Evolutionary conservation across 2,329 filamentous ascomycete species (phyloP).

Genomic region (Diaporthe helianthi): DNA sequence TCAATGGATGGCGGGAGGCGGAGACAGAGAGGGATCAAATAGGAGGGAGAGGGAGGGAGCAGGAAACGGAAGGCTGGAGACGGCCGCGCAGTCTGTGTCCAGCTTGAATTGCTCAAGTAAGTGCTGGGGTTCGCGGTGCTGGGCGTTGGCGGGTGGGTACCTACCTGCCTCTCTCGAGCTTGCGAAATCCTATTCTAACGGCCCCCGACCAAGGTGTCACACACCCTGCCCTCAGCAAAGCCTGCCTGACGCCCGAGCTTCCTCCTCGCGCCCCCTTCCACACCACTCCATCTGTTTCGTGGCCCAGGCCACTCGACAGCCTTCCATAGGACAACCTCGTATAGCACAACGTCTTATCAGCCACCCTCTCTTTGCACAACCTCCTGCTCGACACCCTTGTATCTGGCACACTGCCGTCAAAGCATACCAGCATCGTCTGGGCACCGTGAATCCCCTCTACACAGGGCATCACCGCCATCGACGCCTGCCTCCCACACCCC

Average conservation of each 20-base stretch:
- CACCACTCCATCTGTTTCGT: conserved; percentile 3
- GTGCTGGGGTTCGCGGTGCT: conserved; percentile 6
- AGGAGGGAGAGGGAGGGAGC: background rate
- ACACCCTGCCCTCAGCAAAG: conserved; percentile 14
- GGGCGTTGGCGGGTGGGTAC: conserved; percentile 25
- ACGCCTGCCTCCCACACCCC: background rate
- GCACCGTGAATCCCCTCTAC: background rate
- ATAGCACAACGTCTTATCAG: too few species aligned
- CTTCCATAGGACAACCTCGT: too few species aligned
- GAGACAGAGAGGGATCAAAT: background rate
- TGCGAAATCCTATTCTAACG: conserved; percentile 25
- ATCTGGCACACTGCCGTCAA: background rate
- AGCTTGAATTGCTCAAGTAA: conserved; percentile 12
- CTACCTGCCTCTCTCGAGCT: conserved; percentile 23
- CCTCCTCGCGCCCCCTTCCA: conserved; percentile 9
- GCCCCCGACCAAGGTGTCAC: conserved; percentile 1
- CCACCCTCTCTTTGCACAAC: too few species aligned
- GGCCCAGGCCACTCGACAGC: background rate
- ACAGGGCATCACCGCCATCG: background rate
- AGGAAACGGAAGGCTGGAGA: conserved; percentile 24
- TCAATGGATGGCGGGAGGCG: conserved; percentile 19
- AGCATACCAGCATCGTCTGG: conserved; percentile 6
- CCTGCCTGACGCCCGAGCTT: conserved; percentile 21
- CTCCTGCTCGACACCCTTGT: too few species aligned
- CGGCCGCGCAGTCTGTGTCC: conserved; percentile 2